Conservation (phyloP, 371 early-diverging fungal species). For the Lichtheimia hyalospora region DNA sequence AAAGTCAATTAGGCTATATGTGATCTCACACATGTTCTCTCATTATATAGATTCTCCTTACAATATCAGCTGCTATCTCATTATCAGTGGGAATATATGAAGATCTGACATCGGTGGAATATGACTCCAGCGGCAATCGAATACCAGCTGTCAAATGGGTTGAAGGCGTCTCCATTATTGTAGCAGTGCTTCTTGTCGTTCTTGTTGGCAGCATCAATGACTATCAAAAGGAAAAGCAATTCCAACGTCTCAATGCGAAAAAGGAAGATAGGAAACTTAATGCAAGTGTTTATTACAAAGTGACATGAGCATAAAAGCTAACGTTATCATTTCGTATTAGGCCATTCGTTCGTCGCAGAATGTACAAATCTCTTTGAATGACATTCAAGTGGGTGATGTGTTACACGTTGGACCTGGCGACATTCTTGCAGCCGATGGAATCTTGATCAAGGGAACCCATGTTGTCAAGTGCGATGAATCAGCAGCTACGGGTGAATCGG, state of each 20-base stretch:
- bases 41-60: conserved; percentile 69
- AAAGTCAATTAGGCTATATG: background rate
- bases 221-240: conserved; percentile 84
- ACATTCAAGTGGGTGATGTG: conserved; percentile 89
- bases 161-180: conserved; percentile 77
- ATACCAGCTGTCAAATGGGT: conserved; percentile 68
- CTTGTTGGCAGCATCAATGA: conserved; percentile 81
- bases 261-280: conserved; percentile 78
- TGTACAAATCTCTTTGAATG: conserved; percentile 75
- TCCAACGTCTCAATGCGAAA: conserved; percentile 78
- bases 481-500: conserved; percentile 90
- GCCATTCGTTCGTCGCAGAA: conserved; percentile 73
- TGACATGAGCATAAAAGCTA: background rate
- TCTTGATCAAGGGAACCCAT: conserved; percentile 81
- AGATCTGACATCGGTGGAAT: conserved; percentile 56
- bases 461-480: conserved; percentile 84
- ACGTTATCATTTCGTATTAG: conserved; percentile 36
- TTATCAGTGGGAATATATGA: conserved; percentile 88
- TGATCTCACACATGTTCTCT: background rate
- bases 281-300: background rate
- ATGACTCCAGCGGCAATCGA: conserved; percentile 25
- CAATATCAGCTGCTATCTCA: conserved; percentile 82
- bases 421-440: conserved; percentile 87
- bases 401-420: conserved; percentile 91
- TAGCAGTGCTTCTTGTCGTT: conserved; percentile 82